These are phyloP conservation scores for Corynascus novoguineensis DNA, from an alignment of 495 filamentous ascomycete genomes.

Conservation along the genomic window DNA sequence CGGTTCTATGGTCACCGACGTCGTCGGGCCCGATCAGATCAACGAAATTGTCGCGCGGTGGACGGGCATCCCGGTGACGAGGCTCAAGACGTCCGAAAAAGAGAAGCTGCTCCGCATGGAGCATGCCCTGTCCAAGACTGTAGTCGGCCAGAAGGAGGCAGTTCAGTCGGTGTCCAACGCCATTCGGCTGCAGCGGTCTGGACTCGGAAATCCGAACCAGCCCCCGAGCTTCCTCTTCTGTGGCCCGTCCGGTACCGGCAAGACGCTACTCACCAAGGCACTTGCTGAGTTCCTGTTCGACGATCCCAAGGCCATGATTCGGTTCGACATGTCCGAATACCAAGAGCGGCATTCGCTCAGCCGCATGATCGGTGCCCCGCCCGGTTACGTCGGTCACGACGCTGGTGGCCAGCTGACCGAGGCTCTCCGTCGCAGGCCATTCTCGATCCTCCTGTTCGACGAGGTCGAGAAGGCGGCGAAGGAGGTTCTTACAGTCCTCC, in stretches of 20 bases:
- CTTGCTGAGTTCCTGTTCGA: constrained; percentile 98
- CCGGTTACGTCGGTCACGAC: constrained; percentile 95
- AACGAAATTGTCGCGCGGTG: constrained; percentile 95
- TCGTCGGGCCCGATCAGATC: constrained; percentile 96
- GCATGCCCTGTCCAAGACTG: constrained; percentile 69
- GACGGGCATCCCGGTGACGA: constrained; percentile 94
- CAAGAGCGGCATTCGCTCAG: constrained; percentile 95
- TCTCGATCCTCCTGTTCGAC: constrained; percentile 96
- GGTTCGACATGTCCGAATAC: constrained; percentile 99
- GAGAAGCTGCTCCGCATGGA: constrained; percentile 97
- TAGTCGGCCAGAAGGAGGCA: constrained; percentile 93
- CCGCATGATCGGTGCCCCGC: constrained; percentile 95
- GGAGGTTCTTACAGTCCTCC: constrained; percentile 90
- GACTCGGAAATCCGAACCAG: constrained; percentile 89
- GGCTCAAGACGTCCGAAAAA: constrained; percentile 91
- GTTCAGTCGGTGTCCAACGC: constrained; percentile 90
- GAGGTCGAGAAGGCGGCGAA: constrained; percentile 98
- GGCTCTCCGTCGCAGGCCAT: constrained; percentile 83
- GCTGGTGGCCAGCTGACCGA: constrained; percentile 95
- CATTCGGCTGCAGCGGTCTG: constrained; percentile 88
- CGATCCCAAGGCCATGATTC: constrained; percentile 95
- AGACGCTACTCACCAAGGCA: constrained; percentile 93
- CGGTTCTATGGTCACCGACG: constrained; percentile 74
- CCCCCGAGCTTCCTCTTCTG: constrained; percentile 98
- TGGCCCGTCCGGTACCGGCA: constrained; percentile 95